These are phyloP conservation scores for Cymbopogon flexuosus DNA, from an alignment of 202 grass and related monocot species.

Conservation along the genomic window DNA sequence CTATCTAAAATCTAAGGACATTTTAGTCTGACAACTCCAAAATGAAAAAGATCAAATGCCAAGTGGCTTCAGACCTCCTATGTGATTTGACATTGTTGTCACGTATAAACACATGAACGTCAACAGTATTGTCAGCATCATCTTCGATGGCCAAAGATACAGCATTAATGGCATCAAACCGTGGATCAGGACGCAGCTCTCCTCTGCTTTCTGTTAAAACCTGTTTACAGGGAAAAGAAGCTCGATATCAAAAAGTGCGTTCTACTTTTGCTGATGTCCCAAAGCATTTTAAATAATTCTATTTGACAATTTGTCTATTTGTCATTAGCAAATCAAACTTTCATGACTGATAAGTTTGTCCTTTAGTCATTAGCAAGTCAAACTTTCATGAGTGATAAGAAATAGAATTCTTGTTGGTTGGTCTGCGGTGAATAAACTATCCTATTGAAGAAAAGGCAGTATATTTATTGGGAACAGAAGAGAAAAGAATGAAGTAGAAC, in stretches of 20 bases:
- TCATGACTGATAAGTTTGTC: neutral
- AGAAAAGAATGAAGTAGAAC: conserved; percentile 39
- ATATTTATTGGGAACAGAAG: neutral
- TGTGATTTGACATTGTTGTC: conserved; percentile 44
- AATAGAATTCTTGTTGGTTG: conserved; percentile 7
- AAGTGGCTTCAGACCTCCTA: conserved; percentile 42
- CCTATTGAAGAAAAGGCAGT: neutral
- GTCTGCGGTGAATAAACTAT: conserved; percentile 9
- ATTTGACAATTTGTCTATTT: neutral
- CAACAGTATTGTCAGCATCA: conserved; percentile 43
- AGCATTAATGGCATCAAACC: conserved; percentile 78
- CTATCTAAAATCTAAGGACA: neutral
- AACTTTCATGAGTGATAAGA: conserved; percentile 11
- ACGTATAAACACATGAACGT: conserved; percentile 58
- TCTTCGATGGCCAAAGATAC: conserved; percentile 69
- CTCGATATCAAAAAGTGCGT: conserved; percentile 23
- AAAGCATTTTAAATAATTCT: neutral
- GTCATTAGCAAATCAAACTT: neutral
- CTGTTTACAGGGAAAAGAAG: conserved; percentile 47
- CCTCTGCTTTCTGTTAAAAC: conserved; percentile 79
- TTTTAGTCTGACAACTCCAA: neutral
- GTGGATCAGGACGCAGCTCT: conserved; percentile 71
- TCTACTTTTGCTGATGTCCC: conserved; percentile 22
- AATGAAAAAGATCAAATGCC: conserved; percentile 16
- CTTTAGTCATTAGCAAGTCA: conserved; percentile 25